Conservation (phyloP, 1,284 basidiomycete genomes). For the Kalmanozyma brasiliensis region DNA sequence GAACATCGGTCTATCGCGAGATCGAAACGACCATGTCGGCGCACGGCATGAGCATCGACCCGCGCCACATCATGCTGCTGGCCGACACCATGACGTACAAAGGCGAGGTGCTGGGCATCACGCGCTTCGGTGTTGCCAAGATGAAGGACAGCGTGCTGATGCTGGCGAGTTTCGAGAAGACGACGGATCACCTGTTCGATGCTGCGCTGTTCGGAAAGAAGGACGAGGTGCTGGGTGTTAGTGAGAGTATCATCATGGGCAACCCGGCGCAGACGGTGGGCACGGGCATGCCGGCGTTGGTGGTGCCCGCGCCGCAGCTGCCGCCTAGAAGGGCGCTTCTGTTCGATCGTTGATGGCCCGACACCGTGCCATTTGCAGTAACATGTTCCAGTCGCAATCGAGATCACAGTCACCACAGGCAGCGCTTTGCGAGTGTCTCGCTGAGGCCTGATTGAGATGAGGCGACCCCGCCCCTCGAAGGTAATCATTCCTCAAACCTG, state of each 20-base stretch:
- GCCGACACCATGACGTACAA: slow-evolving; percentile 99
- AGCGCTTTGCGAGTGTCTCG: too few relatives aligned
- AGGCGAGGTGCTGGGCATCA: slow-evolving; percentile 98
- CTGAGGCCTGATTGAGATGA: too few relatives aligned
- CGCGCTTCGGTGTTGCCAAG: slow-evolving; percentile 99
- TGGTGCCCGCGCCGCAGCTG: slow-evolving; percentile 48
- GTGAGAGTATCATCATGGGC: slow-evolving; percentile 99
- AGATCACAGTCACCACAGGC: too few relatives aligned
- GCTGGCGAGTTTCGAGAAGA: slow-evolving; percentile 99
- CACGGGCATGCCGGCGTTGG: slow-evolving; percentile 74
- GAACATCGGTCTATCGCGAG: slow-evolving; percentile 93
- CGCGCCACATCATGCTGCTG: slow-evolving; percentile 96
- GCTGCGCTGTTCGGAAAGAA: slow-evolving; percentile 95
- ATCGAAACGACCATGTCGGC: slow-evolving; percentile 95
- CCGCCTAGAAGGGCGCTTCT: slow-evolving; percentile 51
- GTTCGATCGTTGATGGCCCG: slow-evolving; percentile 44
- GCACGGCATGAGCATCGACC: slow-evolving; percentile 98
- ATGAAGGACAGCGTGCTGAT: slow-evolving; percentile 99
- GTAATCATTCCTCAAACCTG: too few relatives aligned
- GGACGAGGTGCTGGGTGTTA: slow-evolving; percentile 93
- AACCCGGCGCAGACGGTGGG: slow-evolving; percentile 95
- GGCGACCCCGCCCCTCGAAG: too few relatives aligned
- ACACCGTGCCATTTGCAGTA: neutral
- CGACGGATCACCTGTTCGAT: slow-evolving; percentile 98
- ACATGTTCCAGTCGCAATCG: too few relatives aligned